Conservation (phyloP, 2,329 filamentous ascomycete species). For the Clathrospora elynae region DNA sequence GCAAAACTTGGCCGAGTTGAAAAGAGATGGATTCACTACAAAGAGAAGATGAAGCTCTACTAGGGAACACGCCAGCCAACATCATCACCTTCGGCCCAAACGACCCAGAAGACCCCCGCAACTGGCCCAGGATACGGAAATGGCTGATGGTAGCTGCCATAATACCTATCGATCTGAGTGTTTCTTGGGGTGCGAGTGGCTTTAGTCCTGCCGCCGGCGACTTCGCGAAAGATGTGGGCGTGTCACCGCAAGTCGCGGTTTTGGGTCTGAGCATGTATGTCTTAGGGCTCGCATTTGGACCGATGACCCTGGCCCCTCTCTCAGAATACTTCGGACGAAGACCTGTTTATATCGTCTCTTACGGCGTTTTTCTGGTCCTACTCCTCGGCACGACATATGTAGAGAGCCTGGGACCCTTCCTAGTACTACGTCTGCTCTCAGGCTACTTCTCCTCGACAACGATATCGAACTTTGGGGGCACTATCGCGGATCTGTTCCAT, state of each 20-base stretch:
- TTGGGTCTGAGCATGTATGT: constrained; percentile 56
- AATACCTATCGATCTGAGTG: constrained; percentile 44
- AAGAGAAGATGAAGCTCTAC: constrained; percentile 16
- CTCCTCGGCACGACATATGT: constrained; percentile 53
- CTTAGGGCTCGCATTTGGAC: constrained; percentile 52
- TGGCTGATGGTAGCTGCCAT: constrained; percentile 46
- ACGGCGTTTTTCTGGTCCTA: constrained; percentile 51
- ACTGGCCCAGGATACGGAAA: constrained; percentile 42
- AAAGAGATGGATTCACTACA: constrained; percentile 4
- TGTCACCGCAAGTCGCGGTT: constrained; percentile 50
- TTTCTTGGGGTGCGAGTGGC: constrained; percentile 54
- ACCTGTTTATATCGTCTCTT: constrained; percentile 52
- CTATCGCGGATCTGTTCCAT: constrained; percentile 54
- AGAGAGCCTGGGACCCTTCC: constrained; percentile 50
- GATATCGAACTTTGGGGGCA: constrained; percentile 50
- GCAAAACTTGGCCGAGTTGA: background rate
- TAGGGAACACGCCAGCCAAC: constrained; percentile 9
- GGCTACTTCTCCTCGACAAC: constrained; percentile 53
- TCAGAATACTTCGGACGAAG: constrained; percentile 52
- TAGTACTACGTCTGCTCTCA: constrained; percentile 52
- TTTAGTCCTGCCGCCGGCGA: constrained; percentile 53
- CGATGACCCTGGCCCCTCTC: constrained; percentile 44
- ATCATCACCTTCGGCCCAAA: constrained; percentile 23
- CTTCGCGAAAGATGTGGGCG: constrained; percentile 51
- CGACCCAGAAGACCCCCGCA: constrained; percentile 42